phyloP scores from a whole-genome alignment of 352 stramenopile species.

The Globisporangium middletonii region DNA sequence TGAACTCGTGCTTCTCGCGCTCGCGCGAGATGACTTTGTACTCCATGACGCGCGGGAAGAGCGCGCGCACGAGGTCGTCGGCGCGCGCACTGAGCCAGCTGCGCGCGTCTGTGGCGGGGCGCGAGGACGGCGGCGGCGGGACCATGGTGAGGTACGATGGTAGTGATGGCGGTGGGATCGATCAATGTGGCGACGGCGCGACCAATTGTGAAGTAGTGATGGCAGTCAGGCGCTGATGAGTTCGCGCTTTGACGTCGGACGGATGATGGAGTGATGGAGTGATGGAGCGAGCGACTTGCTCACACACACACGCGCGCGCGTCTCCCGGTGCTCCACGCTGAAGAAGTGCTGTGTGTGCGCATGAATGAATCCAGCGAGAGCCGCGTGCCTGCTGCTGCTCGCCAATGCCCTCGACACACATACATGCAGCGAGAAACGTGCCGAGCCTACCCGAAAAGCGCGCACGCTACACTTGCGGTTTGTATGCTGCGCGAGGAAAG shows the following conservation, averaged over 20 bases:
- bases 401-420: too few species aligned
- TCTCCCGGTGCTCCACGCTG: not conserved
- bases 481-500: too few species aligned
- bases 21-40: constrained; percentile 75
- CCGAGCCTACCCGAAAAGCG: too few species aligned
- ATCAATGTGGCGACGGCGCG: not conserved
- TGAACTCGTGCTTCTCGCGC: constrained; percentile 71
- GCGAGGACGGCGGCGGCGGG: too few species aligned
- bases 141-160: not conserved
- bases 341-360: not conserved
- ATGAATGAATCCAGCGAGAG: not conserved
- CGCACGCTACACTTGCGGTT: too few species aligned
- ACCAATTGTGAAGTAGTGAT: not conserved
- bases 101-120: not conserved
- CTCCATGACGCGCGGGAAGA: constrained; percentile 67
- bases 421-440: too few species aligned
- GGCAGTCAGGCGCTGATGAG: not conserved
- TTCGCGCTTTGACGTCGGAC: not conserved
- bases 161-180: not conserved
- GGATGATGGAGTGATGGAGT: not conserved
- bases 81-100: constrained; percentile 4
- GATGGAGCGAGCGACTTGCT: not conserved
- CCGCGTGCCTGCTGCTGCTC: too few species aligned
- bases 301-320: not conserved
- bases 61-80: constrained; percentile 24